phyloP scores from a whole-genome alignment of 371 early-diverging fungal genomes.

The Lichtheimia ramosa region DNA sequence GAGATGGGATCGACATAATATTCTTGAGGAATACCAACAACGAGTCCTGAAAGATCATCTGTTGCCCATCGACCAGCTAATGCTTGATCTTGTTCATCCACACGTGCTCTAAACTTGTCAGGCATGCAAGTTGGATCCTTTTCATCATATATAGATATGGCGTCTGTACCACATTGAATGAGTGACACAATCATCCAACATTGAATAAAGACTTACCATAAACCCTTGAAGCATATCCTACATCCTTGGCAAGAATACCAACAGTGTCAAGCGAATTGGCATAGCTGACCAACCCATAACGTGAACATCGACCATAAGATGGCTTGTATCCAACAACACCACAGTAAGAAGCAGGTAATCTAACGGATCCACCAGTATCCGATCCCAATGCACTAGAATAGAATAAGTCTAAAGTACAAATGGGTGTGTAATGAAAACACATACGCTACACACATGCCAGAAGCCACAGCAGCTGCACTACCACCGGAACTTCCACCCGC shows the following conservation, averaged over 20 bases:
- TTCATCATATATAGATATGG: conserved; percentile 55
- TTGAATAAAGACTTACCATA: conserved; percentile 40
- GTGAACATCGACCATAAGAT: conserved; percentile 83
- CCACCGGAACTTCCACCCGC: conserved; percentile 96
- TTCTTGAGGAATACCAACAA: conserved; percentile 79
- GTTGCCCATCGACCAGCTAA: conserved; percentile 18
- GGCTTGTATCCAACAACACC: conserved; percentile 94
- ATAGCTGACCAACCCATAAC: conserved; percentile 87
- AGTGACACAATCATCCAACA: not conserved
- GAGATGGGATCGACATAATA: conserved; percentile 77
- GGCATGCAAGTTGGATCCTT: conserved; percentile 65
- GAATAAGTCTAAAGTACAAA: not conserved
- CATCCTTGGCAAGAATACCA: conserved; percentile 72
- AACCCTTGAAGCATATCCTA: conserved; percentile 52
- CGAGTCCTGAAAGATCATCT: conserved; percentile 52
- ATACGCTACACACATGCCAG: conserved; percentile 73
- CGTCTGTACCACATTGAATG: conserved; percentile 32
- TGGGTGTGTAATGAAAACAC: not conserved
- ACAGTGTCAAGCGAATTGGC: conserved; percentile 90
- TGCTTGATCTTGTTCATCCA: conserved; percentile 26
- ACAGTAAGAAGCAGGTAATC: conserved; percentile 93
- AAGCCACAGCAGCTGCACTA: conserved; percentile 89
- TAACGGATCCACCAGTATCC: conserved; percentile 94
- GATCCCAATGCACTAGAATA: conserved; percentile 76
- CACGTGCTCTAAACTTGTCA: conserved; percentile 17